phyloP scores from a whole-genome alignment of 192 early-diverging fungal genomes.

The Coemansia brasiliensis region DNA sequence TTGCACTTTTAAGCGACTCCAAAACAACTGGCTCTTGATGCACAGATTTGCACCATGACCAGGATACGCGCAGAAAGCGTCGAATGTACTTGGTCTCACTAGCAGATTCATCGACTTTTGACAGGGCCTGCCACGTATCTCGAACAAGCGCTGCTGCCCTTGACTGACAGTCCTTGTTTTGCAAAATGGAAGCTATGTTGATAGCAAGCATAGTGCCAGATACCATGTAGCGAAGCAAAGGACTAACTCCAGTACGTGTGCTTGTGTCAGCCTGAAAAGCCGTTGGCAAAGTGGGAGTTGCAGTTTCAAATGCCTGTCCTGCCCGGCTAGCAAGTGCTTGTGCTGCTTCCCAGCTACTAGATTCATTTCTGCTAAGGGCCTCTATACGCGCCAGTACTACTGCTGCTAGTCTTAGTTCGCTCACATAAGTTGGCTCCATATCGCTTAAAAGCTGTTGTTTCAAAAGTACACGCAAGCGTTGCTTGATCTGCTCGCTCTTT shows the following conservation, averaged over 20 bases:
- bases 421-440: neutral
- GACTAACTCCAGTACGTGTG: too few species aligned
- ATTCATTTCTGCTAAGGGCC: neutral
- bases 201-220: slow-evolving; percentile 28
- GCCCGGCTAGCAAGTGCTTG: slow-evolving; percentile 6
- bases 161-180: neutral
- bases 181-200: slow-evolving; percentile 21
- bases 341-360: slow-evolving; percentile 29
- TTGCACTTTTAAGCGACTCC: slow-evolving; percentile 4
- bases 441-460: neutral
- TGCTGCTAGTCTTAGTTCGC: slow-evolving; percentile 14
- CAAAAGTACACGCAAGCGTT: slow-evolving; percentile 15
- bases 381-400: slow-evolving; percentile 35
- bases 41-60: slow-evolving; percentile 37
- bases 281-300: neutral
- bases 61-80: slow-evolving; percentile 27
- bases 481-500: slow-evolving; percentile 6
- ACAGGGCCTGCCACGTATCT: slow-evolving; percentile 22
- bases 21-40: slow-evolving; percentile 4
- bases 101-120: neutral
- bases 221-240: slow-evolving; percentile 12
- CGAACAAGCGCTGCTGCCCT: slow-evolving; percentile 9
- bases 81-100: slow-evolving; percentile 7
- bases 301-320: neutral
- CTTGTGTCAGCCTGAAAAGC: too few species aligned